A percentile compares a stretch with the other conserved stretches of the same genome.
Conservation (phyloP, 2,329 filamentous ascomycete genomes). For the Acarospora socialis region DNA sequence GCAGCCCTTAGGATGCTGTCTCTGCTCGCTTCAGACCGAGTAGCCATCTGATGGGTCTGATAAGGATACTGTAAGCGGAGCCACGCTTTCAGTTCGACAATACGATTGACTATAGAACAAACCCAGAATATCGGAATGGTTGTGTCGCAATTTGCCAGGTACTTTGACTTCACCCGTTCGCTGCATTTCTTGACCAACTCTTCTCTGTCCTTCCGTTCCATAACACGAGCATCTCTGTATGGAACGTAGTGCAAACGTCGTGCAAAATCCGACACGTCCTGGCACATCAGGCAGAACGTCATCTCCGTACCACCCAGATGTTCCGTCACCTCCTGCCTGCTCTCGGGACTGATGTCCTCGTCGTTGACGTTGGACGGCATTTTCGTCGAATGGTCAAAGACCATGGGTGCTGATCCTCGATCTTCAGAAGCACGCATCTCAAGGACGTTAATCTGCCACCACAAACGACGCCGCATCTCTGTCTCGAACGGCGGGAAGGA, state of each 20-base stretch:
- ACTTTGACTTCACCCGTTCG: slow-evolving; percentile 11
- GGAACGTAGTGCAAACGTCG: too few species aligned
- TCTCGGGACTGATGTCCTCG: slow-evolving; percentile 13
- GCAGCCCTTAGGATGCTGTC: slow-evolving; percentile 49
- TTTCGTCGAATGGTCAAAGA: slow-evolving; percentile 11
- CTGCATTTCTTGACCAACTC: slow-evolving; percentile 7
- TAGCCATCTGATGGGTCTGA: slow-evolving; percentile 34
- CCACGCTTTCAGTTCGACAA: slow-evolving; percentile 58
- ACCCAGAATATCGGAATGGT: slow-evolving; percentile 42
- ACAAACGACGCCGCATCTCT: slow-evolving; percentile 19
- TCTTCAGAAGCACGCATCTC: slow-evolving; percentile 19
- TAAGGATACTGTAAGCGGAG: slow-evolving; percentile 49
- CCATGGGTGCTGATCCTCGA: slow-evolving; percentile 17
- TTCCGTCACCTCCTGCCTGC: slow-evolving; percentile 5
- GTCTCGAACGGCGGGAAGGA: slow-evolving; percentile 13
- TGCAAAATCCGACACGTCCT: too few species aligned
- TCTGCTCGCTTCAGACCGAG: slow-evolving; percentile 39
- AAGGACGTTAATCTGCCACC: slow-evolving; percentile 20
- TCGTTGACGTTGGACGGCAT: slow-evolving; percentile 18
- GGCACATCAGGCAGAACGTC: slow-evolving; percentile 15
- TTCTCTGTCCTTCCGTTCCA: too few species aligned
- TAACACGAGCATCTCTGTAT: too few species aligned
- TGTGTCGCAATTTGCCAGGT: slow-evolving; percentile 23
- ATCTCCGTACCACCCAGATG: slow-evolving; percentile 17
- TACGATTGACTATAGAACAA: slow-evolving; percentile 44